These are phyloP conservation scores for Podila minutissima DNA, from an alignment of 192 early-diverging fungal species.

Conservation along the genomic window DNA sequence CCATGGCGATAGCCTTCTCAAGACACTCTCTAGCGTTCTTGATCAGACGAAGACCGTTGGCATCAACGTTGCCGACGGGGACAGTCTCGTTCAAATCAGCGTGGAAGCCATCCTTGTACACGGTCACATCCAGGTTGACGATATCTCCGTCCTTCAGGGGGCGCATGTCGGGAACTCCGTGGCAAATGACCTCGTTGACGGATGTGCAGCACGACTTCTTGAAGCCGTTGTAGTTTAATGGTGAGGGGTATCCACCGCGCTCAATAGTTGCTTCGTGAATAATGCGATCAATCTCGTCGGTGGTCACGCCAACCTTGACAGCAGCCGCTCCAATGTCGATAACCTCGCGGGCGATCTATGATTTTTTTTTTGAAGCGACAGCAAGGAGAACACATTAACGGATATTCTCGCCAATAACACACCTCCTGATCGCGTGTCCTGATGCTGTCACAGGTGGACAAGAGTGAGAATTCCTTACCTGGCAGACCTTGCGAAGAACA, in stretches of 20 bases:
- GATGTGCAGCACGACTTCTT: slow-evolving; percentile 96
- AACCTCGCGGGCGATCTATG: slow-evolving; percentile 87
- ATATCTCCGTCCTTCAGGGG: slow-evolving; percentile 96
- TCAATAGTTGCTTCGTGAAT: slow-evolving; percentile 95
- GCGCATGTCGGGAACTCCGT: slow-evolving; percentile 97
- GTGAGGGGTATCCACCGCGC: slow-evolving; percentile 93
- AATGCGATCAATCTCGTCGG: slow-evolving; percentile 95
- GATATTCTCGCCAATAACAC: not conserved
- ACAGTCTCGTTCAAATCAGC: slow-evolving; percentile 96
- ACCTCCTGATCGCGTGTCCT: no score
- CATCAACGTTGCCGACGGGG: slow-evolving; percentile 90
- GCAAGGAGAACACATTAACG: not conserved
- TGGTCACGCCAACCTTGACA: slow-evolving; percentile 85
- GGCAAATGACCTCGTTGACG: slow-evolving; percentile 85
- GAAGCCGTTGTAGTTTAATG: slow-evolving; percentile 96
- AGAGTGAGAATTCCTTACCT: slow-evolving; percentile 52
- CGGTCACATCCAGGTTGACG: slow-evolving; percentile 91
- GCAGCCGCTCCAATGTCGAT: slow-evolving; percentile 87
- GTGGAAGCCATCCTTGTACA: slow-evolving; percentile 94
- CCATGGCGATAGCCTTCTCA: slow-evolving; percentile 90
- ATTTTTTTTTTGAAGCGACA: no score
- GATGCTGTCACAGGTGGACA: not conserved
- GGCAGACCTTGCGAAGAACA: slow-evolving; percentile 81
- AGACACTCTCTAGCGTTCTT: slow-evolving; percentile 87
- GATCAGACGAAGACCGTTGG: slow-evolving; percentile 75